Base-by-base conservation (phyloP, 345 rosid species). In the Cardamine occulta region DNA sequence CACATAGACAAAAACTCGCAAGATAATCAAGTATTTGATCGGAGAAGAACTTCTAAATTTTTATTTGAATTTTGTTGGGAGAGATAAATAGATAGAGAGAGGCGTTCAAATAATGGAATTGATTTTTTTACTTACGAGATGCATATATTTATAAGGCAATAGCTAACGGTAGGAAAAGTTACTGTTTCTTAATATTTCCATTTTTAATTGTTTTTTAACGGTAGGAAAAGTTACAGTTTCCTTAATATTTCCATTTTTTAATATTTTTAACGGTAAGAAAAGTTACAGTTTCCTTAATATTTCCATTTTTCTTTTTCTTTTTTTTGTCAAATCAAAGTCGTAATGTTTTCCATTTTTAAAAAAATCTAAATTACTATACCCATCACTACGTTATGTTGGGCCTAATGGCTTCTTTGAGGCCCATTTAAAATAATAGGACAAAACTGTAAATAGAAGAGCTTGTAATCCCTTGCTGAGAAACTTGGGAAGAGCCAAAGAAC, bases 401-500 rank as follows among this genome's bases (percentile, higher is more conserved):
- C 51, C 21, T 45, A n/a, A 18, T 37, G 60, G 61, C 1, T 58
- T 14, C 15, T 0, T 47, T 13, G 0, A n/a, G 62, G 67, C 79
- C 78, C 73, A 56, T 74, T 74, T 4, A 45, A 4, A 45, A 45
- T 45, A 0, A 45, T 44, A 45, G 21, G 51, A 45, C 21, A 45
- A 5, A 45, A 45, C 51, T n/a, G 51, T 45, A 45, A 21, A 31
- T 47, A 31, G 17, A 39, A 23, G 39, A 15, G 34, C 32, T 63
- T 28, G 10, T 45, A 24, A 66, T 67, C 73, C 23, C 28, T 40
- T 35, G 3, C 42, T 2, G 70, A 42, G 57, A 63, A 74, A 35
- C 55, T 37, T 42, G 13, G 52, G 54, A 60, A 59, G 68, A 68
- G 37, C 37, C 55, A 24, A 75, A 75, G 68, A 68, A 73, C 35